Evolutionary conservation across 495 filamentous ascomycete species (phyloP), one percentile per base, ranked within the genome.

Genomic region (Neurospora discreta): DNA sequence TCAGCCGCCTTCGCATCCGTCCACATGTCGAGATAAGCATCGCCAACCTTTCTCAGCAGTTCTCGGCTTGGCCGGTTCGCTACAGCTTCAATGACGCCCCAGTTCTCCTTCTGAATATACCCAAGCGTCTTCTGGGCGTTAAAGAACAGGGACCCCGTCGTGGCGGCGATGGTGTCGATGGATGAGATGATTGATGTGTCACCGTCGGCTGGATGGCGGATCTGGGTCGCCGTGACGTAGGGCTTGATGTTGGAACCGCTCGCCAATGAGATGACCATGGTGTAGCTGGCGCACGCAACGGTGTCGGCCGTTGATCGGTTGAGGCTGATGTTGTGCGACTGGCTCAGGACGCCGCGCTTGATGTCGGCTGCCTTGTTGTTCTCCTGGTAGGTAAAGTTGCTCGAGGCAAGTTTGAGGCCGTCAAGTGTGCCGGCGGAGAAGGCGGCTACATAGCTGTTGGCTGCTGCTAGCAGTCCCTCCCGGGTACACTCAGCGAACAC

Each of bases 11-110:
- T 82, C 0, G 78, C 76, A 76, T 84, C 82, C 2, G 81, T 85
- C 82, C 82, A 85, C 82, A 86, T 84, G 60, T 86, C 84, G 2
- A 86, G 77, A 68, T 85, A 85, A 3, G 79, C 83, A 58, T 86
- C 84, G 10, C 80, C 83, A 0, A 81, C 80, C 33, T 81, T 76
- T 73, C 80, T 82, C 39, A 86, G 79, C 71, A 82, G 69, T 0
- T 83, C 82, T 18, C 84, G 77, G 20, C 69, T 75, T 1, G 77
- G 77, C 1, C 79, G 74, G 18, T 76, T 70, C 33, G 69, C 69
- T 3, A 71, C 77, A 0, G 77, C 73, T 1, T 67, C 42, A 18
- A 84, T 72, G 6, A 77, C 73, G 5, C 70, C 73, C 84, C 84
- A 86, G 74, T 78, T 78, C 75, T 86, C 83, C 46, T 78, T 75